phyloP scores from a whole-genome alignment of 1,139 yeast species.

The Taphrina populina region DNA sequence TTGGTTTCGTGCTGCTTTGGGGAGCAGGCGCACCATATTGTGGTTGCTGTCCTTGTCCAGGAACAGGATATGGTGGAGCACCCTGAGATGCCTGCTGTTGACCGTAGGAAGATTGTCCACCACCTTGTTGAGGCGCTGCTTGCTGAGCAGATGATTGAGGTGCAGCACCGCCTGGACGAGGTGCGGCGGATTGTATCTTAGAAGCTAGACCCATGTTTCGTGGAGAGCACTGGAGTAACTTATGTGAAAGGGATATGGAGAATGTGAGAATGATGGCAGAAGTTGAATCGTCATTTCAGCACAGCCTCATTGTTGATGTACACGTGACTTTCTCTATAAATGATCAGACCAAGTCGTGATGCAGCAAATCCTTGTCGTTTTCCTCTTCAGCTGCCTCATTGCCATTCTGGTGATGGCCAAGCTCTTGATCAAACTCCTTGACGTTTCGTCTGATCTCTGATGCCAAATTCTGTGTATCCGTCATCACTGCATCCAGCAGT shows the following conservation, averaged over 20 bases:
- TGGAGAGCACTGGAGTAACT: too few relatives aligned
- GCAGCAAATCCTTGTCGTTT: slow-evolving; percentile 6
- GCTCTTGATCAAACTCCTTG: slow-evolving; percentile 27
- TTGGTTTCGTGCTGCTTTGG: slow-evolving; percentile 11
- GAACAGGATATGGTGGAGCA: neutral
- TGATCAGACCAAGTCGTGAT: neutral
- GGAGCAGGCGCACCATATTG: slow-evolving; percentile 9
- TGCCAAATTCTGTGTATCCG: slow-evolving; percentile 90
- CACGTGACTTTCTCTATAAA: too few relatives aligned
- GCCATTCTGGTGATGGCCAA: slow-evolving; percentile 1
- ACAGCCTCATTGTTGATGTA: too few relatives aligned
- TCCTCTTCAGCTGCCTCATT: slow-evolving; percentile 20
- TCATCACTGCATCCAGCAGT: slow-evolving; percentile 85
- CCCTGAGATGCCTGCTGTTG: slow-evolving; percentile 6
- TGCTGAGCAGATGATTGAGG: slow-evolving; percentile 8
- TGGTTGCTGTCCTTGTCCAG: slow-evolving; percentile 9
- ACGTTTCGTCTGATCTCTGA: slow-evolving; percentile 28
- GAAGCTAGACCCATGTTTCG: slow-evolving; percentile 25
- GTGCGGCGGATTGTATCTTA: slow-evolving; percentile 22
- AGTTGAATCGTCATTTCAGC: too few relatives aligned
- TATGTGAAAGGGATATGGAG: too few relatives aligned
- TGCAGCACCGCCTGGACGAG: slow-evolving; percentile 15
- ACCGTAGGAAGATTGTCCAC: slow-evolving; percentile 9
- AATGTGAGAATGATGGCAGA: too few relatives aligned
- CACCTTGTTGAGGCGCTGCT: slow-evolving; percentile 8